Evolutionary conservation across 768 basidiomycete species (phyloP).

Genomic region (Neoboletus brunneissimus): DNA sequence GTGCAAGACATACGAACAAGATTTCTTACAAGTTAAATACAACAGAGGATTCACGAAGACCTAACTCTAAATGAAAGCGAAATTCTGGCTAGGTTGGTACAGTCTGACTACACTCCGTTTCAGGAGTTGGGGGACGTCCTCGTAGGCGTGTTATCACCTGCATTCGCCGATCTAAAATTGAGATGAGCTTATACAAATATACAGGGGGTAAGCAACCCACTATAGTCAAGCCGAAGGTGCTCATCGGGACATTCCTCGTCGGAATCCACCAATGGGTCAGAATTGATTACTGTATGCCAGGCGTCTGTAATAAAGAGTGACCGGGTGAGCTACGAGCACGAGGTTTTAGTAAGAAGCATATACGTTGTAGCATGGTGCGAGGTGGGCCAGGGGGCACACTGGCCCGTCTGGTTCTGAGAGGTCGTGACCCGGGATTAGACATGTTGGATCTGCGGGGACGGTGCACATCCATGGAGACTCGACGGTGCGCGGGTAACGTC

Average conservation of each 20-base stretch:
- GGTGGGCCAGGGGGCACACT: slow-evolving; percentile 32
- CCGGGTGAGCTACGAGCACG: slow-evolving; percentile 3
- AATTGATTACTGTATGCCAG: slow-evolving; percentile 63
- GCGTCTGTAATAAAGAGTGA: slow-evolving; percentile 48
- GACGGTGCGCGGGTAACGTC: slow-evolving; percentile 22
- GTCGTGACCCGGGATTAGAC: slow-evolving; percentile 20
- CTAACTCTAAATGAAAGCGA: background rate
- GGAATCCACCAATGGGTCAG: slow-evolving; percentile 73
- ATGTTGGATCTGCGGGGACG: slow-evolving; percentile 23
- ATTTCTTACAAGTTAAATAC: slow-evolving; percentile 4
- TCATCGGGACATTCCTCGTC: slow-evolving; percentile 70
- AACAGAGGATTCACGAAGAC: background rate
- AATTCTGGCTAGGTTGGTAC: slow-evolving; percentile 5
- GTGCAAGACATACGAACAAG: slow-evolving; percentile 6
- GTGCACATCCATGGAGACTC: slow-evolving; percentile 26
- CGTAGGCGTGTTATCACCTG: slow-evolving; percentile 58
- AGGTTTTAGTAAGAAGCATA: slow-evolving; percentile 21
- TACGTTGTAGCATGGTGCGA: slow-evolving; percentile 68
- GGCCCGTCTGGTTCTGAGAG: slow-evolving; percentile 25
- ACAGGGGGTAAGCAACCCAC: slow-evolving; percentile 35
- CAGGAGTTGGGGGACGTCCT: slow-evolving; percentile 57
- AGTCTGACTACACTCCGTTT: slow-evolving; percentile 31
- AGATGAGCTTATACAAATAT: slow-evolving; percentile 9
- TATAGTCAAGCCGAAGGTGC: slow-evolving; percentile 60
- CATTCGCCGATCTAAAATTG: slow-evolving; percentile 51